A percentile compares a stretch with the other conserved stretches of the same genome.
Conservation (phyloP, 176 grass and related monocot genomes). For the Zoysia japonica region DNA sequence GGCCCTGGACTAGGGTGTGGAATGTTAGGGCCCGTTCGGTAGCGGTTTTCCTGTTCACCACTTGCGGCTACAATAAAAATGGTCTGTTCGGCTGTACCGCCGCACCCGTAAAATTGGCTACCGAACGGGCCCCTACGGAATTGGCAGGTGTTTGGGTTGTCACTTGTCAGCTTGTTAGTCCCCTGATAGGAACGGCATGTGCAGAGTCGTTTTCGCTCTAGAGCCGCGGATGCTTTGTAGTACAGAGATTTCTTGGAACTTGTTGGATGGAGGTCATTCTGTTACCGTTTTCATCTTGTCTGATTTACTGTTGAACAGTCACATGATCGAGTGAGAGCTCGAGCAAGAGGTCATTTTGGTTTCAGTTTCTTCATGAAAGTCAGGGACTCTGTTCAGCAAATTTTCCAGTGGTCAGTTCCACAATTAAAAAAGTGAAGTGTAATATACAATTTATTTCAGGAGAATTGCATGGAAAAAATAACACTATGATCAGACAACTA, state of each 20-base stretch:
- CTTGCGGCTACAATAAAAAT: too few species aligned
- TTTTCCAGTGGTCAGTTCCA: not conserved
- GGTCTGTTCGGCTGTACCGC: too few species aligned
- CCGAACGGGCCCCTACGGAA: not conserved
- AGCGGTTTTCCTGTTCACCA: too few species aligned
- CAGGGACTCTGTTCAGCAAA: not conserved
- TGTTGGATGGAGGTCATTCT: not conserved
- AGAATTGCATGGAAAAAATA: not conserved
- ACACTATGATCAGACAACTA: not conserved
- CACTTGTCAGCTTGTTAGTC: slow-evolving; percentile 30
- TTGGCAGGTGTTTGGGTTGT: slow-evolving; percentile 18
- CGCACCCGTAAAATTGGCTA: too few species aligned
- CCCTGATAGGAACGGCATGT: slow-evolving; percentile 37
- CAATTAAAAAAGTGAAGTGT: not conserved
- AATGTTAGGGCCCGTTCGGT: not conserved
- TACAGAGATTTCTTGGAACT: not conserved
- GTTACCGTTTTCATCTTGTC: not conserved
- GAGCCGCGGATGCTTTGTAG: not conserved
- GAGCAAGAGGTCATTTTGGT: not conserved
- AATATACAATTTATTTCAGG: not conserved
- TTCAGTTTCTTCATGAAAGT: not conserved
- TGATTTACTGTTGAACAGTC: not conserved
- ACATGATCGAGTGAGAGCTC: not conserved
- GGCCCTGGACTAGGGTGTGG: not conserved
- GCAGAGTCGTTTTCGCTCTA: slow-evolving; percentile 30